Evolutionary conservation across 2,329 filamentous ascomycete species (phyloP), one percentile per base, ranked within the genome.

Genomic region (Malbranchea zuffiana): DNA sequence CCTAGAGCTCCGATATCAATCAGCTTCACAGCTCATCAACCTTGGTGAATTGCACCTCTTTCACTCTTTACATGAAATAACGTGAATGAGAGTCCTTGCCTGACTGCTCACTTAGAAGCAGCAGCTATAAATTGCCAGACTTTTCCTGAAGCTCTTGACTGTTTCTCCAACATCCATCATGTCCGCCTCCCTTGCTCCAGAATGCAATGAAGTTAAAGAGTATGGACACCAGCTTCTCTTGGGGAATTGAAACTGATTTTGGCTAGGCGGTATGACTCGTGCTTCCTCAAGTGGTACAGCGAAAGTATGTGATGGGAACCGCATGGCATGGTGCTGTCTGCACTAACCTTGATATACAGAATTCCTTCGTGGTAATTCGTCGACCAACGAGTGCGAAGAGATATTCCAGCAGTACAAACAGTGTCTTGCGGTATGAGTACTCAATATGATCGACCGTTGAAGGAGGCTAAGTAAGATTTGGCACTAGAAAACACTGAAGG

Each of bases 271-370:
- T 98, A 98, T 57, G 90, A 98, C 60, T 87, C 81, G 35, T 98
- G 90, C 65, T 98, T 98, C 59, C 67, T 98, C 46, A 96, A 94
- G 65, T 98, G 90, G 90, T 98, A 98, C 61, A 95, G 87, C 56
- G 90, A 98, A 64, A 96, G 90, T 95, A 69, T 41, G 80, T 61
- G 18, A 2, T 46, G 17, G 36, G 34, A n/a, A n/a, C n/a, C n/a
- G n/a, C n/a, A n/a, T n/a, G n/a, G n/a, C n/a, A n/a, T n/a, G n/a
- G 23, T 25, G 12, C 23, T 12, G 12, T 7, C 7, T 7, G 23
- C n/a, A 25, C 7, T 7, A n/a, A 32, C n/a, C n/a, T n/a, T n/a
- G n/a, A 18, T 41, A 25, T 47, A 2, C 47, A 90, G 90, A 95
- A 62, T 98, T 94, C 54, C 75, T 98, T 13, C 75, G 86, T 49